Evolutionary conservation across 257 asterid genomes (phyloP).

Genomic region (Coffea canephora): DNA sequence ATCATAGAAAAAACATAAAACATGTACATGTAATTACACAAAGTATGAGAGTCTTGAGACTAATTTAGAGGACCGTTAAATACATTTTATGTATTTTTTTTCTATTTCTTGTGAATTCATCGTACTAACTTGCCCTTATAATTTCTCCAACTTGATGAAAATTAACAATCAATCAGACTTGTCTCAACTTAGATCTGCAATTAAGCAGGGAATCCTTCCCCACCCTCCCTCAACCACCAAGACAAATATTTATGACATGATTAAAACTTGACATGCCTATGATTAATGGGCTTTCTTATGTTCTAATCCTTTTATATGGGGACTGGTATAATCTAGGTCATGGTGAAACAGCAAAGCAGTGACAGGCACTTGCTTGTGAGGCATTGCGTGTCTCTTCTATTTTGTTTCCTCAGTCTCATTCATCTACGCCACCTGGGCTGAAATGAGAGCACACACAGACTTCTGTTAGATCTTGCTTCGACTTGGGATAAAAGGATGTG

Average conservation of each 20-base stretch:
- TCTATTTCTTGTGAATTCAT: neutral
- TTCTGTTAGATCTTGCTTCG: conserved; percentile 37
- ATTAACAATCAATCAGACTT: neutral
- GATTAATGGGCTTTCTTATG: conserved; percentile 21
- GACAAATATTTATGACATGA: conserved; percentile 22
- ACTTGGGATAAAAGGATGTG: conserved; percentile 36
- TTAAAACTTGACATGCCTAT: conserved; percentile 26
- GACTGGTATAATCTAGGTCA: neutral
- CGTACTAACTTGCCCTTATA: neutral
- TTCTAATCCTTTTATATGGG: conserved; percentile 11
- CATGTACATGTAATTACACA: neutral
- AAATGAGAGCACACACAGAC: conserved; percentile 16
- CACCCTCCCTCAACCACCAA: conserved; percentile 18
- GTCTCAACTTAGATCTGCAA: neutral
- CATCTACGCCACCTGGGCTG: conserved; percentile 20
- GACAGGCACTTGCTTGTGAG: conserved; percentile 8
- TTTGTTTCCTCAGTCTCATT: neutral
- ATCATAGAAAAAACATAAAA: no score
- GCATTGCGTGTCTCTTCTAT: conserved; percentile 6
- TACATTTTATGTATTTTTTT: no score
- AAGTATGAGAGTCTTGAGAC: neutral
- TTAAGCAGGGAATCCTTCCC: neutral
- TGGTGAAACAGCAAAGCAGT: conserved; percentile 16
- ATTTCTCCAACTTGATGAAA: neutral
- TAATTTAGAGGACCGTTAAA: neutral